A percentile compares a stretch with the other conserved stretches of the same genome.
phyloP scores from a whole-genome alignment of 1,284 basidiomycete genomes.

The Cutaneotrichosporon daszewskae region DNA sequence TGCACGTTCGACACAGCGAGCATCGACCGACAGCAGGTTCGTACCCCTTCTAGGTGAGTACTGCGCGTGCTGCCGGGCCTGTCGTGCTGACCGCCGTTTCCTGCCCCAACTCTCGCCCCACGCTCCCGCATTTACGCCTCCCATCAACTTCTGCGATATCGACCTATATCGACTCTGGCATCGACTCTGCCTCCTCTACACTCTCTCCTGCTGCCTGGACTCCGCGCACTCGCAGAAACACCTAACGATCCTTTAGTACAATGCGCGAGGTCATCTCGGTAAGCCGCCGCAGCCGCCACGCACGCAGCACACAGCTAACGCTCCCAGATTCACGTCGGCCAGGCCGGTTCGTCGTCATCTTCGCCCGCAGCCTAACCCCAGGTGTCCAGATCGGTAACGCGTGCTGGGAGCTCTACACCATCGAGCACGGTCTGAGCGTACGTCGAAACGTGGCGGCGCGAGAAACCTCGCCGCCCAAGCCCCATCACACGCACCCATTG shows the following conservation, averaged over 20 bases:
- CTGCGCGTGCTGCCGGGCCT: too few species aligned
- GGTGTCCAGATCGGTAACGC: conserved; percentile 76
- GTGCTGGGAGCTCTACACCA: conserved; percentile 97
- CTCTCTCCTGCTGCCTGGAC: not conserved
- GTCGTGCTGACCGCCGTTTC: too few species aligned
- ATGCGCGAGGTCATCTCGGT: conserved; percentile 48
- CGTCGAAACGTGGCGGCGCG: conserved; percentile 43
- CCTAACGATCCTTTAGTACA: conserved; percentile 6
- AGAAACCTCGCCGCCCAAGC: too few species aligned
- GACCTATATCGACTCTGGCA: not conserved
- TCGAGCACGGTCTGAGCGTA: conserved; percentile 95
- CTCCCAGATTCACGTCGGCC: conserved; percentile 47
- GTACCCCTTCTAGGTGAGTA: too few species aligned
- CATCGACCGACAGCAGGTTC: too few species aligned
- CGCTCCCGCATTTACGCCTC: too few species aligned
- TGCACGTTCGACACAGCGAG: too few species aligned
- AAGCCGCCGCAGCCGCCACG: conserved; percentile 15
- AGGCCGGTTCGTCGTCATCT: conserved; percentile 46
- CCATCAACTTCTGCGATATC: too few species aligned
- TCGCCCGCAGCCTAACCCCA: conserved; percentile 15
- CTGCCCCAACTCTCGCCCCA: too few species aligned
- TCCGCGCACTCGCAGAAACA: not conserved
- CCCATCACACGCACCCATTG: conserved; percentile 2
- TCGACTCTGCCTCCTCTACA: not conserved
- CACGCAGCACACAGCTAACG: not conserved